phyloP scores from a whole-genome alignment of 176 grass and related monocot species.

The Chloris gayana region DNA sequence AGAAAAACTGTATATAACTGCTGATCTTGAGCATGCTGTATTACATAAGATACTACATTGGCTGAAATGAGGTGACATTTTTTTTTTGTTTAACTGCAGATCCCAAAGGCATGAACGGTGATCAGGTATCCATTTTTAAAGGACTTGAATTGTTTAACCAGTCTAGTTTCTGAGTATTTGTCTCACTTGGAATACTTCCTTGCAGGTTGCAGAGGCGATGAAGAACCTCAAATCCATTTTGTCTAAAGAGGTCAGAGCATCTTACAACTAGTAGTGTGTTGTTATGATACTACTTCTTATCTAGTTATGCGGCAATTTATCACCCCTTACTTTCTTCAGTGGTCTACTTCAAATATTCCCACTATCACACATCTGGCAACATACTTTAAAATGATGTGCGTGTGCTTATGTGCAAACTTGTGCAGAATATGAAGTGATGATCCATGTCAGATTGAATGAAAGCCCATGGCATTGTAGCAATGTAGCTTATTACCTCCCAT shows the following conservation, averaged over 20 bases:
- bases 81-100: constrained; percentile 58
- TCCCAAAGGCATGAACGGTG: constrained; percentile 37
- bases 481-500: neutral
- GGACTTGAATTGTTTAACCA: neutral
- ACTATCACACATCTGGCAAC: neutral
- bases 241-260: constrained; percentile 74
- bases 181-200: constrained; percentile 36
- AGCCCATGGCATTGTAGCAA: neutral
- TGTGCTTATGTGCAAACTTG: constrained; percentile 1
- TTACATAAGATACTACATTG: neutral
- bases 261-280: neutral
- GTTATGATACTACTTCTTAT: constrained; percentile 19
- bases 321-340: neutral
- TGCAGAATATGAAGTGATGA: neutral
- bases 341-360: neutral
- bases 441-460: neutral
- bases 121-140: constrained; percentile 58
- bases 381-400: neutral
- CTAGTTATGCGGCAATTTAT: neutral
- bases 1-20: constrained; percentile 2
- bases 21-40: neutral
- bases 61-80: constrained; percentile 18
- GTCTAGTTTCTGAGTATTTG: neutral
- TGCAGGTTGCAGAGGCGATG: constrained; percentile 49
- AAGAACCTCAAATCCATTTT: constrained; percentile 81